Evolutionary conservation across 495 filamentous ascomycete genomes (phyloP), one percentile per base, ranked within the genome.

Genomic region (Aspergillus biplanus): DNA sequence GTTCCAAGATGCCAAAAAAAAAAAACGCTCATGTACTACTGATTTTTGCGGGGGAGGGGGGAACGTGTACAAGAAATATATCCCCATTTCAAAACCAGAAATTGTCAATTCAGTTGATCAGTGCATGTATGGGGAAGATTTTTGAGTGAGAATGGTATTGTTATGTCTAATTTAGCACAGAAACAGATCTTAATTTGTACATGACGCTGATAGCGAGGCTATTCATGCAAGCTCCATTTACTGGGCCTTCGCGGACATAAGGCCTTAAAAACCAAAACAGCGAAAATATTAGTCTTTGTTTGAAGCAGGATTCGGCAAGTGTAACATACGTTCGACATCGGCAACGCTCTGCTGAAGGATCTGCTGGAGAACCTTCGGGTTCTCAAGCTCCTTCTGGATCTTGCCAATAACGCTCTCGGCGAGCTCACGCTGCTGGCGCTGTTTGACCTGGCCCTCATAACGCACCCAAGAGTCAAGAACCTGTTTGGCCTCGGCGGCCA

Each of bases 401-500:
- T 96, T 99, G 78, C 86, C 86, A 69, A 99, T 98, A 78, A 99
- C 82, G 74, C 79, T 83, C 74, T 97, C 89, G 58, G 95, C 92
- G 67, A 99, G 85, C 86, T 99, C 95, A 76, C 84, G 88, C 86
- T 99, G 95, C 83, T 98, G 92, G 73, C 95, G 87, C 82, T 93
- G 90, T 90, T 97, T 99, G 71, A 98, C 93, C 83, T 98, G 95
- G 62, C 90, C 84, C 84, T 99, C 95, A 78, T 99, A 99, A 71
- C 95, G 88, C 61, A 97, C 93, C 95, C 96, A 98, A 56, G 93
- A 97, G 75, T 99, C 95, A 59, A 99, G 87, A 39, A 97, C 94
- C 54, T 84, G 70, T 88, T 97, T 98, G 66, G 94, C 96, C 85
- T 99, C 96, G 59, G 85, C 78, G 33, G 91, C 92, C 59, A 97